phyloP scores from a whole-genome alignment of 2,329 filamentous ascomycete genomes.

The Xylariaceae sp. region DNA sequence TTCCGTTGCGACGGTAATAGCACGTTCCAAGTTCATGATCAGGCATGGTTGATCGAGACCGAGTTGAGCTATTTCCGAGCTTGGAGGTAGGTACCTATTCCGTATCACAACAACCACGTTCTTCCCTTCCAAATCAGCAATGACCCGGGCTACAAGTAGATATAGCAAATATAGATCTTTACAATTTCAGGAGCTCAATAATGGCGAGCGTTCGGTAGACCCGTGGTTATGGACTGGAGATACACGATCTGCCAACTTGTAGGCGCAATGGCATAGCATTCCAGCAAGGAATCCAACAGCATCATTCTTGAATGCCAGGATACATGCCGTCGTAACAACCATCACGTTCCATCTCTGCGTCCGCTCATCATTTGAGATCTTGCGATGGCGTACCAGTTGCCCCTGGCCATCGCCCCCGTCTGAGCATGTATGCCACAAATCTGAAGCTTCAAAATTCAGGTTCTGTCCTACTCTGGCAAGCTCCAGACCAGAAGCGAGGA shows the following conservation, averaged over 20 bases:
- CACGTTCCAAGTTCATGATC: no score
- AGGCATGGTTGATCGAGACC: background rate
- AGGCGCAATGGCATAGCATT: constrained; percentile 70
- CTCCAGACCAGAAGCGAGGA: constrained; percentile 83
- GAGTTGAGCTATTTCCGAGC: background rate
- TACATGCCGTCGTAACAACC: constrained; percentile 76
- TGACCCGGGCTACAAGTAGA: background rate
- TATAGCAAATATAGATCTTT: background rate
- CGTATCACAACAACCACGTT: background rate
- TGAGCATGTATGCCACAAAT: constrained; percentile 40
- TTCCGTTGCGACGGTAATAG: no score
- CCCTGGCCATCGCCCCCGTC: constrained; percentile 35
- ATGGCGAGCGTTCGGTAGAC: constrained; percentile 31
- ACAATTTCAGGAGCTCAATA: constrained; percentile 21
- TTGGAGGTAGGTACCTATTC: background rate
- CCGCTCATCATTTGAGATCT: constrained; percentile 61
- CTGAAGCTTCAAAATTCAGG: constrained; percentile 65
- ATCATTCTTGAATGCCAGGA: constrained; percentile 86
- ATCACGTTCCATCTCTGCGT: constrained; percentile 80
- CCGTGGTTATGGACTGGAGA: constrained; percentile 15
- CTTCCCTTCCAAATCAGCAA: background rate
- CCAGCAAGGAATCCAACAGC: constrained; percentile 81
- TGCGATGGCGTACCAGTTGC: constrained; percentile 38
- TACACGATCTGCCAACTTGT: constrained; percentile 40
- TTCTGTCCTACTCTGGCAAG: constrained; percentile 79